phyloP scores from a whole-genome alignment of 495 filamentous ascomycete genomes.

The Penicillium goetzii region DNA sequence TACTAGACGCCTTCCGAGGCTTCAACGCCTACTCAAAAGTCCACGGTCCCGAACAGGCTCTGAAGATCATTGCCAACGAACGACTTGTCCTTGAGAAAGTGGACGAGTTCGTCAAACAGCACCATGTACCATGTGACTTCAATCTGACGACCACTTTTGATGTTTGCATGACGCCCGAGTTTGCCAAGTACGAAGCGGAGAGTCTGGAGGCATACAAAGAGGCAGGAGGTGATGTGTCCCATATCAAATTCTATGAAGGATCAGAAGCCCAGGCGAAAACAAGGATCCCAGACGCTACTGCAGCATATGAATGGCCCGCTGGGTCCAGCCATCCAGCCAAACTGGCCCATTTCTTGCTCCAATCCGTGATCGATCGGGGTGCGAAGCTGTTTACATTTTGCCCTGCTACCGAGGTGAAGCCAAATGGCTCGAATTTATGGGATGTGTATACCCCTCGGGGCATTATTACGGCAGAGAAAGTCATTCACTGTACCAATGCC shows the following conservation, averaged over 20 bases:
- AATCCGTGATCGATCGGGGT: conserved; percentile 28
- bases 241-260: conserved; percentile 31
- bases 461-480: conserved; percentile 24
- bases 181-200: conserved; percentile 33
- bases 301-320: conserved; percentile 41
- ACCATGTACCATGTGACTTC: conserved; percentile 38
- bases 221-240: conserved; percentile 35
- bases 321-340: conserved; percentile 40
- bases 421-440: conserved; percentile 21
- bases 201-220: conserved; percentile 31
- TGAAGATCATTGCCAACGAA: conserved; percentile 37
- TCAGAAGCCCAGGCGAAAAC: conserved; percentile 29
- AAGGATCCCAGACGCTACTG: conserved; percentile 28
- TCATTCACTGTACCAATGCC: conserved; percentile 41
- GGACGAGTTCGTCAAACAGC: conserved; percentile 30
- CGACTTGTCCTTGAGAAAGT: conserved; percentile 33
- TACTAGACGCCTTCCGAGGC: conserved; percentile 36
- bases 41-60: conserved; percentile 36
- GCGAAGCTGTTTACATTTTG: conserved; percentile 34
- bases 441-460: conserved; percentile 32
- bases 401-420: conserved; percentile 27
- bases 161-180: conserved; percentile 38
- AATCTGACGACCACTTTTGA: conserved; percentile 36
- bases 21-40: conserved; percentile 38
- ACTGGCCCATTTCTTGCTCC: conserved; percentile 35